A percentile compares a stretch with the other conserved stretches of the same genome.
phyloP scores from a whole-genome alignment of 1,139 yeast genomes.

The Yamadazyma sp. region DNA sequence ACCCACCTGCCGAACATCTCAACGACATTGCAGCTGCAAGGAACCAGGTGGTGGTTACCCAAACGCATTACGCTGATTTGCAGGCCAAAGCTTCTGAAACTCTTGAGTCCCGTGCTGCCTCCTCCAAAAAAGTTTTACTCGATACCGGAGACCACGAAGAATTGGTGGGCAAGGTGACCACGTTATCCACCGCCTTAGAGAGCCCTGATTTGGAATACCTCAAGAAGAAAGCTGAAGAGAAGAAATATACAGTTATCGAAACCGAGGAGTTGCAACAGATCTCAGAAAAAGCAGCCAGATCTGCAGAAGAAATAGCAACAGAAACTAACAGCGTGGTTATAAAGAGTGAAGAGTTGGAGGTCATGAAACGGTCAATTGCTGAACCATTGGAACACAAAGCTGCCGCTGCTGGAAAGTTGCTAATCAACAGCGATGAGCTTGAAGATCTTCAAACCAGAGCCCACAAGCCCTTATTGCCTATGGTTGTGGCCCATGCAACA shows the following conservation, averaged over 20 bases:
- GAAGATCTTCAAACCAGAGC: slow-evolving; percentile 9
- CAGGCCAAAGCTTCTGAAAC: slow-evolving; percentile 12
- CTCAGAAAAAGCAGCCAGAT: slow-evolving; percentile 3
- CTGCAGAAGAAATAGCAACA: slow-evolving; percentile 18
- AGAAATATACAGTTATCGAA: not conserved
- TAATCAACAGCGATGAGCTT: slow-evolving; percentile 18
- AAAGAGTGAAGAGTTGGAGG: slow-evolving; percentile 8
- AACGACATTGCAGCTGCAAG: slow-evolving; percentile 22
- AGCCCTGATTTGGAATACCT: slow-evolving; percentile 20
- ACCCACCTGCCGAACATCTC: slow-evolving; percentile 29
- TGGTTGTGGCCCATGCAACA: slow-evolving; percentile 21
- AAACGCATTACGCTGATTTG: slow-evolving; percentile 11
- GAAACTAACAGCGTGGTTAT: slow-evolving; percentile 23
- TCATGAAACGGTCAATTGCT: slow-evolving; percentile 10
- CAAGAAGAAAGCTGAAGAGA: slow-evolving; percentile 9
- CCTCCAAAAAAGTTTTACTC: slow-evolving; percentile 9
- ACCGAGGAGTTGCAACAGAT: slow-evolving; percentile 12
- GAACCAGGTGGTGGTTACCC: slow-evolving; percentile 16
- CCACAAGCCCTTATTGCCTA: slow-evolving; percentile 23
- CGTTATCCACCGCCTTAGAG: not conserved
- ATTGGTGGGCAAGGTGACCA: not conserved
- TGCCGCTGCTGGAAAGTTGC: slow-evolving; percentile 11
- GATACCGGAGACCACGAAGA: slow-evolving; percentile 8
- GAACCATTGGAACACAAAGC: slow-evolving; percentile 25
- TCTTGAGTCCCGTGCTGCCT: slow-evolving; percentile 21